Base-by-base conservation (phyloP, 169 alveolate genomes). In the Condylostoma magnum region DNA sequence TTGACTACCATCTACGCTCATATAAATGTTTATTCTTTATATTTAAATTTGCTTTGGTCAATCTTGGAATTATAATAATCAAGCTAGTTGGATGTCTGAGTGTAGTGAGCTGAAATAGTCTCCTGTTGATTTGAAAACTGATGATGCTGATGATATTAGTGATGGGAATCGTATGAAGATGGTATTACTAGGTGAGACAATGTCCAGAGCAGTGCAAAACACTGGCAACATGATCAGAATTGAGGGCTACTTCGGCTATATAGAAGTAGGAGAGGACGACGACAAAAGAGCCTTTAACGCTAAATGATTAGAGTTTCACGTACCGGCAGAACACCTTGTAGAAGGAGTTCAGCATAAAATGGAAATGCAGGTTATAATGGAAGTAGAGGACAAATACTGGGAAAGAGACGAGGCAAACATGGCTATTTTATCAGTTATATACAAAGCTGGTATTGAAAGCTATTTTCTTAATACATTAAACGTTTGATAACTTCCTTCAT, bases 381-480 rank as follows among this genome's bases (percentile, higher is more conserved):
- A 15, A 18, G 37, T 60, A 20, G 33, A 36, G 33, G 71, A 60
- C 57, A 60, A 60, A 38, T 41, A 60, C 71, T 60, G 71, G 71
- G 71, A 60, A 60, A 12, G 54, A 36, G 71, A 60, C 57, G 43
- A 60, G 27, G 46, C 58, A 6, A 60, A 60, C 57, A 33, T 60
- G 71, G 71, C 71, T n/a, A 41, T 60, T 18, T 30, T 60, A n/a
- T n/a, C 41, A 15, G 71, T 60, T 22, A 60, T 60, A 10, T n/a
- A 38, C 27, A 15, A 60, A 38, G 37, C 25, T 38, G 71, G 71
- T 15, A 60, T n/a, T 38, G 71, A 60, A 25, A 60, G 56, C 31
- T 60, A 37, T 41, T 60, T 60, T 60, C 43, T 60, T 15, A 38
- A 60, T 34, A 15, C 71, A 1, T 2, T 41, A 27, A 38, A 60